Base-by-base conservation (phyloP, 1,139 yeast species). In the Yamadazyma blattariae region DNA sequence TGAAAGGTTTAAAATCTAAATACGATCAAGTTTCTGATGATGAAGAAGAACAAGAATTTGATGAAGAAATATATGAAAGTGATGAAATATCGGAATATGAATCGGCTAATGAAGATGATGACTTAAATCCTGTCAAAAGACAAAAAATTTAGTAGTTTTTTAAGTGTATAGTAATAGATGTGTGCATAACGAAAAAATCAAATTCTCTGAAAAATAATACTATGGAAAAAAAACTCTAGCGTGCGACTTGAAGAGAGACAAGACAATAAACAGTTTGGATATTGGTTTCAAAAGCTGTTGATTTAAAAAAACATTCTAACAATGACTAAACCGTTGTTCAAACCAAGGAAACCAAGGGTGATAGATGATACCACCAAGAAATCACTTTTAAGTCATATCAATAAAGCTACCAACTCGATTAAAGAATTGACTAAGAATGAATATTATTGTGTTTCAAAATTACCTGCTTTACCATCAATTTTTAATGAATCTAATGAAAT, bases 1-100 rank as follows among this genome's bases (percentile, higher is more conserved):
- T 92, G 96, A 94, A 94, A 75, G 99, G 98, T 57, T 74, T 92
- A 56, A 94, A 94, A 69, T 72, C 88, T 39, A 81, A 75, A 59
- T 89, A 71, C 50, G 96, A 88, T 56, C 96, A 88, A 61, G 60
- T 55, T 28, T 64, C 65, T 40, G 83, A 72, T 27, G 83, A 75
- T 19, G 78, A 75, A 38, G 77, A 67, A 32, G 57, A 52, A 20
- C 61, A 50, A 20, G 76, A 66, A 27, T 41, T 41, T 32, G 77
- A 68, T 25, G 77, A 74, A 37, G 78, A 69, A 15, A 37, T 28
- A 9, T 28, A 49, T 18, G 61, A 49, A 12, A 38, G 39, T 26
- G 78, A 69, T 16, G 41, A 33, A 10, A 62, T 65, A 6, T 61
- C 61, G 32, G 61, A 47, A 13, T 37, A 45, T 27, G 60, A 57